phyloP scores from a whole-genome alignment of 2,329 filamentous ascomycete species.

The Colletotrichum higginsianum region DNA sequence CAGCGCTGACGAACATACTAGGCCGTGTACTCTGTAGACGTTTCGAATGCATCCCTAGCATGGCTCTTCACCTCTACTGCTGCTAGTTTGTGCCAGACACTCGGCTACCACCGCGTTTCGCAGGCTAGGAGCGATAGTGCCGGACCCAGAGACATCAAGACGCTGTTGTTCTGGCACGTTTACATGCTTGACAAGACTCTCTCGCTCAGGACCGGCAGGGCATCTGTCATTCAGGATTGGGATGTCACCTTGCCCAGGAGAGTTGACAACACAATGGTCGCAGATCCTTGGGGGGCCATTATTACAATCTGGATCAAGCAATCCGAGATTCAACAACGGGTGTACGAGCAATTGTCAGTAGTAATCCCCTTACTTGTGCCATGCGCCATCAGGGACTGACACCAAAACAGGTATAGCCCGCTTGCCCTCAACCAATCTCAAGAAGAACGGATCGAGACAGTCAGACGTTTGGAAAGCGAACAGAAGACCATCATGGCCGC shows the following conservation, averaged over 20 bases:
- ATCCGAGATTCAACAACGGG: constrained; percentile 69
- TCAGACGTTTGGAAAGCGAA: constrained; percentile 55
- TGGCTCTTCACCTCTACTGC: constrained; percentile 74
- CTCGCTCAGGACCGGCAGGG: constrained; percentile 68
- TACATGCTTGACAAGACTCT: constrained; percentile 71
- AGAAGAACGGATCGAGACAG: constrained; percentile 58
- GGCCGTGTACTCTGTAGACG: constrained; percentile 74
- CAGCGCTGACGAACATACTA: constrained; percentile 47
- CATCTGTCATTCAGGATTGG: constrained; percentile 70
- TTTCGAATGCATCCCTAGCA: constrained; percentile 74
- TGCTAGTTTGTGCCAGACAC: constrained; percentile 72
- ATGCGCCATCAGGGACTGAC: constrained; percentile 23
- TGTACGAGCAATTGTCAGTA: constrained; percentile 67
- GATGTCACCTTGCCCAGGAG: constrained; percentile 68
- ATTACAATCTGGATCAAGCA: constrained; percentile 69
- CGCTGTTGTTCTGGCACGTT: constrained; percentile 64
- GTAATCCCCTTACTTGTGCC: not conserved
- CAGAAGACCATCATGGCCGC: constrained; percentile 55
- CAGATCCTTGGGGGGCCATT: constrained; percentile 62
- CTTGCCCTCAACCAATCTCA: constrained; percentile 58
- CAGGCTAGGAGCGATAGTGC: constrained; percentile 52
- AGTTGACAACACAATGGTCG: constrained; percentile 48
- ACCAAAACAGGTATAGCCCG: constrained; percentile 63
- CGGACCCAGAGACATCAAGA: constrained; percentile 52
- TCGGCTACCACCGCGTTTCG: constrained; percentile 71